Base-by-base conservation (phyloP, 441 rosid genomes). In the Iberis amara region DNA sequence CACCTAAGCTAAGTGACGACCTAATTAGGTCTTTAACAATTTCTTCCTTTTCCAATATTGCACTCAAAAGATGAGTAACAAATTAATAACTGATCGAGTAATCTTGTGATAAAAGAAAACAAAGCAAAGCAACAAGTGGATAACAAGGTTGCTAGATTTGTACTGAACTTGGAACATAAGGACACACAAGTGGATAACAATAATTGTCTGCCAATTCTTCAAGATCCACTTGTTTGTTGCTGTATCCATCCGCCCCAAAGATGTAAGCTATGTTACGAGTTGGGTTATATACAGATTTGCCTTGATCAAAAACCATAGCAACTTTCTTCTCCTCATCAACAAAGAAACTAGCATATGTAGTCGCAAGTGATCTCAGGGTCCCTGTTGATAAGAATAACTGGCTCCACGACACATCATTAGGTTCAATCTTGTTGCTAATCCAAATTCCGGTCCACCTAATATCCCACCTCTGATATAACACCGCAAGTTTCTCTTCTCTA, bases 131-230 rank as follows among this genome's bases (percentile, higher is more conserved):
- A 23, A 36, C n/a, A 23, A n/a, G 23, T 18, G 30, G 4, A 4
- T 36, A 3, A n/a, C 33, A 51, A 8, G 12, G 21, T 28, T 48
- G 35, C 26, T 53, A 7, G 27, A 31, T 3, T 59, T 48, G 47
- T 38, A 39, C 47, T 13, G 11, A 39, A 15, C 58, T 39, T 28
- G 58, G 47, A 39, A 31, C 41, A 48, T 39, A 59, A 31, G 48
- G 39, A 26, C 42, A 59, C 27, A 31, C 35, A 59, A 21, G 27
- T 4, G 48, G 41, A 13, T 15, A 11, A 39, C 5, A 14, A 39
- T 3, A 5, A 1, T 3, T 0, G 8, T 1, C 0, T 26, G 3
- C 21, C 3, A 18, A 18, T 18, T 18, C 21, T 9, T 48, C 56
- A 2, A 48, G 49, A 31, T 49, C 42, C 15, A 48, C 33, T 18